A percentile compares a stretch with the other conserved stretches of the same genome.
phyloP scores from a whole-genome alignment of 345 rosid genomes.

The Hibiscus syriacus region DNA sequence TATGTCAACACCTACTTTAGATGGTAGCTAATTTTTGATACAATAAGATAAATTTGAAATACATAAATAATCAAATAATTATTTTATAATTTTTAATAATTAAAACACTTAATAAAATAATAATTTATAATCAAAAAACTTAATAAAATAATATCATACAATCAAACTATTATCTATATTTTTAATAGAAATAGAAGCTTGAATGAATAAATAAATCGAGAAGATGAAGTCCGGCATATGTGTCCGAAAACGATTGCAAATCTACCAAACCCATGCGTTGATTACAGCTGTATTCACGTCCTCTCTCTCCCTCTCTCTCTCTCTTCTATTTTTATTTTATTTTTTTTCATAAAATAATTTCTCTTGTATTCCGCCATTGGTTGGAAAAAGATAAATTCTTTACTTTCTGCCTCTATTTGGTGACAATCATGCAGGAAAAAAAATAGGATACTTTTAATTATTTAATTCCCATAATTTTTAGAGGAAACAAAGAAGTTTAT shows the following conservation, averaged over 20 bases:
- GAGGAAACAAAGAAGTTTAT: conserved; percentile 11
- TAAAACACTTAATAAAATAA: too few species aligned
- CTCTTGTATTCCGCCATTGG: neutral
- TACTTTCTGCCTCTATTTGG: conserved; percentile 43
- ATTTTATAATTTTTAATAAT: too few species aligned
- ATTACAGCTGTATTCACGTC: conserved; percentile 72
- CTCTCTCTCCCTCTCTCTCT: conserved; percentile 13
- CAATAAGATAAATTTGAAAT: too few species aligned
- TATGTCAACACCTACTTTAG: too few species aligned
- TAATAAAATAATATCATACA: too few species aligned
- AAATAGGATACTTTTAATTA: neutral
- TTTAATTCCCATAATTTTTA: neutral
- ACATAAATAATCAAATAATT: too few species aligned
- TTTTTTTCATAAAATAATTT: neutral
- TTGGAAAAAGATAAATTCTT: conserved; percentile 15
- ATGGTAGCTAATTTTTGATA: too few species aligned
- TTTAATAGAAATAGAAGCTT: too few species aligned
- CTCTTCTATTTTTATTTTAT: neutral
- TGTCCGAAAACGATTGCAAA: conserved; percentile 44
- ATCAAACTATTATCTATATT: too few species aligned
- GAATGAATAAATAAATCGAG: neutral
- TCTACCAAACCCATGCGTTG: conserved; percentile 28
- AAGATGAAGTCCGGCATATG: conserved; percentile 28
- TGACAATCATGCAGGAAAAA: conserved; percentile 16
- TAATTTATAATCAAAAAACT: too few species aligned